Evolutionary conservation across 2,329 filamentous ascomycete species (phyloP).

Genomic region (Fusarium oxysporum): DNA sequence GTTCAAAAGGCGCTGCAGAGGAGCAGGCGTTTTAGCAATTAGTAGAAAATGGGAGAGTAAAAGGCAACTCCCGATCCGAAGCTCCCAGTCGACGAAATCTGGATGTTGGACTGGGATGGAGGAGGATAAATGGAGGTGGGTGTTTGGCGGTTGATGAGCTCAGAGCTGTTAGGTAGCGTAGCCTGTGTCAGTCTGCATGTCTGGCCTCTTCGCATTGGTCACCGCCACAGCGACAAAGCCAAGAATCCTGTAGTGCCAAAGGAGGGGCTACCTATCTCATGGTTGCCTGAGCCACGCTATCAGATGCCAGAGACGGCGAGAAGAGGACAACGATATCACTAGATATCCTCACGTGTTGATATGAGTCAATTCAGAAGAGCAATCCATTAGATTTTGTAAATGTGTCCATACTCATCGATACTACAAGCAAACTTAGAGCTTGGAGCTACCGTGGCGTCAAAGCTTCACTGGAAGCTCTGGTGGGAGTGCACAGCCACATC

Average conservation of each 20-base stretch:
- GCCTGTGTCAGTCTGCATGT: constrained; percentile 23
- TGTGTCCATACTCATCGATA: too few species aligned
- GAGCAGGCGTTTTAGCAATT: constrained; percentile 9
- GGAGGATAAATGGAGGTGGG: constrained; percentile 29
- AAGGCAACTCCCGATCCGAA: constrained; percentile 32
- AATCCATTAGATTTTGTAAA: not conserved
- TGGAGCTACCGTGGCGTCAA: constrained; percentile 22
- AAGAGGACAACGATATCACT: constrained; percentile 25
- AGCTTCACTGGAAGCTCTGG: constrained; percentile 9
- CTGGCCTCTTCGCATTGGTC: constrained; percentile 47
- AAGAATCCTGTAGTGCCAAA: constrained; percentile 35
- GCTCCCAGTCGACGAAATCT: constrained; percentile 39
- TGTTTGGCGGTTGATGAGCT: constrained; percentile 43
- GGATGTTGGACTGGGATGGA: constrained; percentile 38
- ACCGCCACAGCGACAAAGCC: constrained; percentile 44
- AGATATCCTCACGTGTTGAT: not conserved
- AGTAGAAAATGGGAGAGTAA: constrained; percentile 12
- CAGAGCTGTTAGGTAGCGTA: constrained; percentile 37
- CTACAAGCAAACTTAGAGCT: constrained; percentile 12
- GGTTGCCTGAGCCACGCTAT: constrained; percentile 36
- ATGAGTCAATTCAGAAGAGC: constrained; percentile 1
- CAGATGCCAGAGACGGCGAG: constrained; percentile 33
- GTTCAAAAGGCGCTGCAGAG: constrained; percentile 19
- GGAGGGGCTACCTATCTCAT: constrained; percentile 37
- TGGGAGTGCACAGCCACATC: constrained; percentile 23